Evolutionary conservation across 2,329 filamentous ascomycete genomes (phyloP).

Genomic region (Diaporthe humulicola): DNA sequence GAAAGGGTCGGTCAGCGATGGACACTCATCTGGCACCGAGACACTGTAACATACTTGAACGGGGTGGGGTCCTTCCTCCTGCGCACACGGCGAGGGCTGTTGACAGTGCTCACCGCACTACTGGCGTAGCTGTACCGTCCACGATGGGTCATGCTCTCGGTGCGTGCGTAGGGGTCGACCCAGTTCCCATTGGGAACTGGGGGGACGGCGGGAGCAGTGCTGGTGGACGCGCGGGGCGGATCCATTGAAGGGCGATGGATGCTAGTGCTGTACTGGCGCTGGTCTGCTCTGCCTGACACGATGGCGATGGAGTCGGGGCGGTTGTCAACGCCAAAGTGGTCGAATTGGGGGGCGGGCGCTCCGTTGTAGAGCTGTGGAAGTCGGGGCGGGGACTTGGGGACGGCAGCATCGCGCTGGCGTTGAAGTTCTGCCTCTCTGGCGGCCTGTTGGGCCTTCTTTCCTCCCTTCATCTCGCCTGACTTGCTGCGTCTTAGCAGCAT

Average conservation of each 20-base stretch:
- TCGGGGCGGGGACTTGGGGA: constrained; percentile 63
- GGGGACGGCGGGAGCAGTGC: constrained; percentile 61
- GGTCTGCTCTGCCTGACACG: constrained; percentile 62
- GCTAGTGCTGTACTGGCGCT: constrained; percentile 48
- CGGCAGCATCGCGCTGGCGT: constrained; percentile 62
- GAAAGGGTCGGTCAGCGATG: constrained; percentile 31
- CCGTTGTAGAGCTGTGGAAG: constrained; percentile 66
- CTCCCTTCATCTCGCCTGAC: constrained; percentile 73
- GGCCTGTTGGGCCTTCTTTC: constrained; percentile 71
- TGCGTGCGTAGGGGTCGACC: constrained; percentile 83
- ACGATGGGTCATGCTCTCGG: constrained; percentile 96
- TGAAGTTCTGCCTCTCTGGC: constrained; percentile 64
- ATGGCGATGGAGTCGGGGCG: constrained; percentile 74
- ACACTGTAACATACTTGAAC: constrained; percentile 85
- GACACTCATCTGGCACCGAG: constrained; percentile 3
- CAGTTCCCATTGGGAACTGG: constrained; percentile 72
- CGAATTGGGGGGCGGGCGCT: constrained; percentile 58
- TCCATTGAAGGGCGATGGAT: constrained; percentile 67
- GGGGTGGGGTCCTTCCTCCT: constrained; percentile 97
- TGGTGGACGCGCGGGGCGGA: constrained; percentile 54
- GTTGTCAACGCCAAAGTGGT: constrained; percentile 70
- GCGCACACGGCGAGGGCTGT: constrained; percentile 90
- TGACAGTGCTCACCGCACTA: constrained; percentile 90
- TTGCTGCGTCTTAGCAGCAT: constrained; percentile 77
- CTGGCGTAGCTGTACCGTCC: constrained; percentile 97